phyloP scores from a whole-genome alignment of 1,284 basidiomycete genomes.

The Cystobasidium sp. region DNA sequence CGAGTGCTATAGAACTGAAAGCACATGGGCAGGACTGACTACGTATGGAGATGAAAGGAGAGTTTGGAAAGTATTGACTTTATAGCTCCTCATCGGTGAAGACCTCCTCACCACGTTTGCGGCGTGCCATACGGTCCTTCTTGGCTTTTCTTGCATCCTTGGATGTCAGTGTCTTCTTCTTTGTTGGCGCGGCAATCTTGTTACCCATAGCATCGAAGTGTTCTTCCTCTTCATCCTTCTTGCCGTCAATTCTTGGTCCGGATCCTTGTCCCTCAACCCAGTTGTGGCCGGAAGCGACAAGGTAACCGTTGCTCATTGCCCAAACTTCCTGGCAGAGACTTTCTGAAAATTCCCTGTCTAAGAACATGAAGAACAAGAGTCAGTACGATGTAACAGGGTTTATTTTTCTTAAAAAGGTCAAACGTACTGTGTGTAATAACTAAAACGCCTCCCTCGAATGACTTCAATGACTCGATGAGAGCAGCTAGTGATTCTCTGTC shows the following conservation, averaged over 20 bases:
- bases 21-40: constrained; percentile 1
- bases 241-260: constrained; percentile 87
- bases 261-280: constrained; percentile 97
- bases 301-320: constrained; percentile 68
- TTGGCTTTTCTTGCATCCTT: constrained; percentile 82
- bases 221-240: constrained; percentile 73
- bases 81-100: constrained; percentile 56
- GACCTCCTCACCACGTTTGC: constrained; percentile 75
- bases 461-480: constrained; percentile 92
- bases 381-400: too few relatives aligned
- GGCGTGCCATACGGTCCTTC: constrained; percentile 89
- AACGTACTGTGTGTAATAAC: constrained; percentile 87
- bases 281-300: constrained; percentile 95
- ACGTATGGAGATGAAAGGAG: neutral
- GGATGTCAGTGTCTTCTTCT: constrained; percentile 71
- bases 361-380: too few relatives aligned
- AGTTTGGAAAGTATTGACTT: neutral
- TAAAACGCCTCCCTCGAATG: constrained; percentile 95
- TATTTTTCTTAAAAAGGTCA: too few relatives aligned
- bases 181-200: constrained; percentile 83
- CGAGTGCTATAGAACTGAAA: too few relatives aligned
- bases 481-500: constrained; percentile 97
- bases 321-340: constrained; percentile 70
- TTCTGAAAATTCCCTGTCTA: constrained; percentile 77
- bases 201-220: constrained; percentile 94